phyloP scores from a whole-genome alignment of 2,329 filamentous ascomycete species.

The Cytospora schulzeri region DNA sequence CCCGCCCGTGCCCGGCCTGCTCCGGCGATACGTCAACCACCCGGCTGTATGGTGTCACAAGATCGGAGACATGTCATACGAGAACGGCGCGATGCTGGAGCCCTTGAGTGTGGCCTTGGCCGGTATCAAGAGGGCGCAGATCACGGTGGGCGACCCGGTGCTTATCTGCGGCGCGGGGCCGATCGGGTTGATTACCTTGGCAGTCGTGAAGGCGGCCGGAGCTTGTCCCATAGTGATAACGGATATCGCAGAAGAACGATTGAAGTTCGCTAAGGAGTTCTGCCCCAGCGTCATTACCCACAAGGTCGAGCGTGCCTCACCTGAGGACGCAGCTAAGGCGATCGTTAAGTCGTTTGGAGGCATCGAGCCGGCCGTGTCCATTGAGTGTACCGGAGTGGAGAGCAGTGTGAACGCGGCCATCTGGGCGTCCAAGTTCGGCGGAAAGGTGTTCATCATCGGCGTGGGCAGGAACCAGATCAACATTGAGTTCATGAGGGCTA shows the following conservation, averaged over 20 bases:
- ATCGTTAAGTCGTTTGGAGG: slow-evolving; percentile 74
- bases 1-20: slow-evolving; percentile 81
- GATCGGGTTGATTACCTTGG: slow-evolving; percentile 85
- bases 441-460: slow-evolving; percentile 95
- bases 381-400: slow-evolving; percentile 96
- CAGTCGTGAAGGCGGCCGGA: slow-evolving; percentile 83
- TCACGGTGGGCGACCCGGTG: slow-evolving; percentile 83
- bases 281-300: slow-evolving; percentile 80
- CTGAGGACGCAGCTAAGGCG: slow-evolving; percentile 71
- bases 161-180: slow-evolving; percentile 91
- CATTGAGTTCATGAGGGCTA: slow-evolving; percentile 92
- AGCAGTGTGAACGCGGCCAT: slow-evolving; percentile 84
- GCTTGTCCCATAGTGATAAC: slow-evolving; percentile 91
- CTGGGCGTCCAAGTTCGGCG: slow-evolving; percentile 90
- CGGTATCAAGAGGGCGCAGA: slow-evolving; percentile 78
- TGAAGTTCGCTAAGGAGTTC: slow-evolving; percentile 82
- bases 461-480: slow-evolving; percentile 95
- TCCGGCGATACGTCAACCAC: slow-evolving; percentile 93
- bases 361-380: slow-evolving; percentile 75
- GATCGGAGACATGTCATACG: slow-evolving; percentile 88
- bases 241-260: slow-evolving; percentile 84
- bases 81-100: slow-evolving; percentile 89
- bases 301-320: slow-evolving; percentile 66
- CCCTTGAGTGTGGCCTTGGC: slow-evolving; percentile 87
- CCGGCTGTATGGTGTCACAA: slow-evolving; percentile 95